Base-by-base conservation (phyloP, 164 flowering plant species). In the Protea cynaroides region DNA sequence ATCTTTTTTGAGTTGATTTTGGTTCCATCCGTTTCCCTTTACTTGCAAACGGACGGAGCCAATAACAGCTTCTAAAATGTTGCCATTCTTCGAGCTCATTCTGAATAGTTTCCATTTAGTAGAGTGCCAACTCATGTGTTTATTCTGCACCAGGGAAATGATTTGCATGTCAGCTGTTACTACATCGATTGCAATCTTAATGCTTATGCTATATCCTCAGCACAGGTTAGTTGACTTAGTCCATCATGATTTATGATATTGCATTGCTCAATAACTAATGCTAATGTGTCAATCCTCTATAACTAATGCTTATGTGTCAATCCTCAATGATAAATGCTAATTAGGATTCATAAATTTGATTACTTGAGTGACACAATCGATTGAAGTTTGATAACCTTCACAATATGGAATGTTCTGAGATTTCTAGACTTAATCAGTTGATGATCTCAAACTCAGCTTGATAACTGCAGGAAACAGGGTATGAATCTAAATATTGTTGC, bases 161-260 rank as follows among this genome's bases (percentile, higher is more conserved):
- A 87, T 80, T 72, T 89, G 81, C 80, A 69, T 38, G 98, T 89
- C 40, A 86, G 83, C 76, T 92, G 98, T 74, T 92, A 86, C 61
- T 89, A 92, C 75, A 88, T 92, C 56, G 98, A 92, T 64, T 29
- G 61, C 62, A 68, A 87, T 66, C 85, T 89, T 50, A 89, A 89
- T 59, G 90, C 96, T 0, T 86, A 61, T 59, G 88, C 89, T 37
- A 89, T 92, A 63, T 89, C 96, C 40, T 65, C 92, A 57, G 89
- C 96, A 43, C 98, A 89, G 95, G 94, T 89, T 58, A 24, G 79
- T 29, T 29, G n/a, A n/a, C n/a, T n/a, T n/a, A n/a, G n/a, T n/a
- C n/a, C 34, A 29, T 29, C 34, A 2, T 29, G 34, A 29, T 29
- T 29, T 5, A 29, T 29, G 34, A 29, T 29, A 29, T 29, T 29